These are phyloP conservation scores for Sclerotinia trifoliorum DNA, from an alignment of 2,329 filamentous ascomycete species.

Conservation along the genomic window DNA sequence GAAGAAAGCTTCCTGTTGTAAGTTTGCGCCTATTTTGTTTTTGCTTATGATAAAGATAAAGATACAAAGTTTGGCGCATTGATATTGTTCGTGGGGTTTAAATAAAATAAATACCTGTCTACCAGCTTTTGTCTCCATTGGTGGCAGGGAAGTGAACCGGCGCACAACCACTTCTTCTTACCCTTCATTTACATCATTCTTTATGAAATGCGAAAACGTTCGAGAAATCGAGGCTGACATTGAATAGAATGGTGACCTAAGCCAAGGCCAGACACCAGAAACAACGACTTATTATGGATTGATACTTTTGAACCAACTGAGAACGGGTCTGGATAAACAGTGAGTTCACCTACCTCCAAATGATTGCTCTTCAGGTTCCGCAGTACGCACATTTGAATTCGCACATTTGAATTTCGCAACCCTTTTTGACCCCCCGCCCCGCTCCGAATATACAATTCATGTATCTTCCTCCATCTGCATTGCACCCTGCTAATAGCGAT, in stretches of 20 bases:
- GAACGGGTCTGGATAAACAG: conserved; percentile 78
- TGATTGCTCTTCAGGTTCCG: background rate
- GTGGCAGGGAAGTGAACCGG: conserved; percentile 31
- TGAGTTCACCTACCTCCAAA: conserved; percentile 46
- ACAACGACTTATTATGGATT: conserved; percentile 70
- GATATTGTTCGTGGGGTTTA: conserved; percentile 19
- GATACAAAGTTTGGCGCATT: conserved; percentile 20
- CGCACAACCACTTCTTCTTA: conserved; percentile 22
- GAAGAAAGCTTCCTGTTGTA: conserved; percentile 55
- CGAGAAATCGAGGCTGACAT: conserved; percentile 37
- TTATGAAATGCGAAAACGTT: conserved; percentile 11
- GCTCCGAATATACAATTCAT: background rate
- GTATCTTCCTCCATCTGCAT: background rate
- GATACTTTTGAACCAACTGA: conserved; percentile 72
- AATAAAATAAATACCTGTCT: conserved; percentile 12
- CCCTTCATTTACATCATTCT: conserved; percentile 4
- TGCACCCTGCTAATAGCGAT: conserved; percentile 24
- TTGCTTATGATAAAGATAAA: conserved; percentile 20
- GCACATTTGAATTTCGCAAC: background rate
- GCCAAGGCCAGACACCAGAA: conserved; percentile 57
- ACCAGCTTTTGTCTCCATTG: conserved; percentile 28
- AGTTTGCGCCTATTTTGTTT: conserved; percentile 40
- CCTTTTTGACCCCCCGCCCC: background rate
- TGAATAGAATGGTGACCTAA: conserved; percentile 31
- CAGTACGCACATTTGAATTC: background rate